phyloP scores from a whole-genome alignment of 345 rosid genomes.

The Linum usitatissimum region DNA sequence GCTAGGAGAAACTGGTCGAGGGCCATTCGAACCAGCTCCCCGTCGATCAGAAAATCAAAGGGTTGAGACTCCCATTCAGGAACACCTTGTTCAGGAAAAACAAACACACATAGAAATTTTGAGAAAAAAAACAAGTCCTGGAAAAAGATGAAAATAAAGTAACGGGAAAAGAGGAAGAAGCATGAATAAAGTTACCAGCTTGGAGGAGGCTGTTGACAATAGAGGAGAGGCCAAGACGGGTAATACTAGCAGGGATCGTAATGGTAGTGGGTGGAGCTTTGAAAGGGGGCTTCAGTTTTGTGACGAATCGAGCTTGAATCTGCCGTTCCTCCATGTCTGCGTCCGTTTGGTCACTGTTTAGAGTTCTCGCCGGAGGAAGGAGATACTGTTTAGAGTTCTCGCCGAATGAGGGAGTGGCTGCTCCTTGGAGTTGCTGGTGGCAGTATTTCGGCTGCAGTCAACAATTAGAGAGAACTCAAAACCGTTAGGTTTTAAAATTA shows the following conservation, averaged over 20 bases:
- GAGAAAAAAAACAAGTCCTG: not conserved
- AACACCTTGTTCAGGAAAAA: conserved; percentile 26
- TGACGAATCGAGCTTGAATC: conserved; percentile 73
- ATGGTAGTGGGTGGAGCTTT: conserved; percentile 50
- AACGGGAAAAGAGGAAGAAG: not conserved
- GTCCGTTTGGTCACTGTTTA: not conserved
- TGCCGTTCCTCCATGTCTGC: conserved; percentile 25
- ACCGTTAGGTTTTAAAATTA: no score
- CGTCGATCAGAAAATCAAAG: conserved; percentile 85
- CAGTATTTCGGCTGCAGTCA: no score
- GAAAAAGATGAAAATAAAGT: not conserved
- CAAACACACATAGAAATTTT: not conserved
- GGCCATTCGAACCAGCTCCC: conserved; percentile 85
- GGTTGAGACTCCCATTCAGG: conserved; percentile 65
- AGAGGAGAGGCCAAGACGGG: conserved; percentile 83
- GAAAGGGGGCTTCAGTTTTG: conserved; percentile 54
- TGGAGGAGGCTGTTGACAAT: conserved; percentile 57
- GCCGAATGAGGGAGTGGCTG: no score
- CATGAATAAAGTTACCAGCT: conserved; percentile 23
- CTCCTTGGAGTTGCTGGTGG: no score
- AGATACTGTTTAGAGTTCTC: no score
- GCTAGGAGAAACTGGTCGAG: conserved; percentile 77
- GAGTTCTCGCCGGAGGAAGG: no score
- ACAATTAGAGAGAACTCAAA: no score
- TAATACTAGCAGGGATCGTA: conserved; percentile 70